A percentile compares a stretch with the other conserved stretches of the same genome.
These are phyloP conservation scores for Triticum turgidum DNA, from an alignment of 176 grass and related monocot species.

Conservation along the genomic window DNA sequence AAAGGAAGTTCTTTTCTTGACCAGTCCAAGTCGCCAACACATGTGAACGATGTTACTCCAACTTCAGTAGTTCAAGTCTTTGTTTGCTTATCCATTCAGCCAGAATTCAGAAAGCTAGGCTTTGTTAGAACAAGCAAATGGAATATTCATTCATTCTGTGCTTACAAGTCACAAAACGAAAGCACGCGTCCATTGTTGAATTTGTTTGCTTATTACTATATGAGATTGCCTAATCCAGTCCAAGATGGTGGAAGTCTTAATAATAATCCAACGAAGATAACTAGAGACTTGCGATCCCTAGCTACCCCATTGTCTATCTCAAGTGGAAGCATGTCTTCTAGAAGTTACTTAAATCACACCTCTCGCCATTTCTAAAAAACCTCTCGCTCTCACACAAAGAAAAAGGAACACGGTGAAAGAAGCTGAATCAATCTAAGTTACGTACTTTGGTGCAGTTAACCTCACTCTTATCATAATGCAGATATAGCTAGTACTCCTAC, in stretches of 20 bases:
- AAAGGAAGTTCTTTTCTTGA: constrained; percentile 34
- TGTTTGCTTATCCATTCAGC: constrained; percentile 15
- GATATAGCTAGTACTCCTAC: no score
- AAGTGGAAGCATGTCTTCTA: constrained; percentile 21
- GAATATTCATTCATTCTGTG: not conserved
- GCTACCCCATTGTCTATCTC: not conserved
- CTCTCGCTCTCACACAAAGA: not conserved
- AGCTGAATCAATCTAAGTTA: not conserved
- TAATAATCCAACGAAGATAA: not conserved
- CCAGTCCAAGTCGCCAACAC: constrained; percentile 33
- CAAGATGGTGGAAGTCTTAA: not conserved
- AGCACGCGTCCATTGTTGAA: constrained; percentile 23
- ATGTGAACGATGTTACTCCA: constrained; percentile 32
- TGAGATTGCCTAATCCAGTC: constrained; percentile 16
- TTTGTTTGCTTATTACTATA: constrained; percentile 15
- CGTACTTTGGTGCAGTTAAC: not conserved
- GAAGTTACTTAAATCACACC: constrained; percentile 12
- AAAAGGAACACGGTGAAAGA: not conserved
- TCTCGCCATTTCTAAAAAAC: not conserved
- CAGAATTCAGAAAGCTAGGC: not conserved
- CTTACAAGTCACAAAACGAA: constrained; percentile 8
- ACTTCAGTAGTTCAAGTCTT: not conserved
- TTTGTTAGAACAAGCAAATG: not conserved
- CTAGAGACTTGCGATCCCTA: constrained; percentile 20
- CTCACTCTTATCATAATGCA: not conserved